phyloP scores from a whole-genome alignment of 1,284 basidiomycete genomes.

The Neolentinus lepideus region DNA sequence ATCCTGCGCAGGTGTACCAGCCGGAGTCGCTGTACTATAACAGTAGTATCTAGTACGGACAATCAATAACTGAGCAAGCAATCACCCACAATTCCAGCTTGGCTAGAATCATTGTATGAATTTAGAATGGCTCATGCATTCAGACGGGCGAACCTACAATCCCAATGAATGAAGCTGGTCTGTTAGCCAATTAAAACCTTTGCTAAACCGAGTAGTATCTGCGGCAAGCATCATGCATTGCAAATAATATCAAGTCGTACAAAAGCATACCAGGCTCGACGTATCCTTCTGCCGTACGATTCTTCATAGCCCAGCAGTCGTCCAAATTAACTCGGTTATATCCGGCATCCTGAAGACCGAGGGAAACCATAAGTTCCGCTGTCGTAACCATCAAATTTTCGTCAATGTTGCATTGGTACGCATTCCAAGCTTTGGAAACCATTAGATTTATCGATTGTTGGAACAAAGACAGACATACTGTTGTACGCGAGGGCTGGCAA shows the following conservation, averaged over 20 bases:
- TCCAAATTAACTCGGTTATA: constrained; percentile 32
- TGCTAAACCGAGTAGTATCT: constrained; percentile 28
- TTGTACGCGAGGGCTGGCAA: background rate
- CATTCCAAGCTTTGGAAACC: constrained; percentile 3
- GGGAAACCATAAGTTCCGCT: constrained; percentile 25
- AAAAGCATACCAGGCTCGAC: constrained; percentile 23
- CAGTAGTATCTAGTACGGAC: background rate
- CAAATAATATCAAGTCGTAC: background rate
- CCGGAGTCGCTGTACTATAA: constrained; percentile 43
- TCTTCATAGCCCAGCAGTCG: constrained; percentile 33
- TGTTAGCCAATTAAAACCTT: constrained; percentile 39
- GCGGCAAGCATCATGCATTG: background rate
- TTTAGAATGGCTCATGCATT: background rate
- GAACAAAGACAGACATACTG: background rate
- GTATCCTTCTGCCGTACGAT: constrained; percentile 21
- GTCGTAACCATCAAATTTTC: constrained; percentile 26
- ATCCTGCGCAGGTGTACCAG: constrained; percentile 45
- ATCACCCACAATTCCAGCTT: constrained; percentile 25
- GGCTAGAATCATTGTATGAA: constrained; percentile 12
- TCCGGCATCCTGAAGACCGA: constrained; percentile 28
- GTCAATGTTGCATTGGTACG: constrained; percentile 29
- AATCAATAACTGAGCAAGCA: background rate
- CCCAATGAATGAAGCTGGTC: constrained; percentile 36
- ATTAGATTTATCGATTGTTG: background rate
- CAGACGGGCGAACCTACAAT: constrained; percentile 27